These are phyloP conservation scores for Balakata baccata DNA, from an alignment of 345 rosid species.

Conservation along the genomic window DNA sequence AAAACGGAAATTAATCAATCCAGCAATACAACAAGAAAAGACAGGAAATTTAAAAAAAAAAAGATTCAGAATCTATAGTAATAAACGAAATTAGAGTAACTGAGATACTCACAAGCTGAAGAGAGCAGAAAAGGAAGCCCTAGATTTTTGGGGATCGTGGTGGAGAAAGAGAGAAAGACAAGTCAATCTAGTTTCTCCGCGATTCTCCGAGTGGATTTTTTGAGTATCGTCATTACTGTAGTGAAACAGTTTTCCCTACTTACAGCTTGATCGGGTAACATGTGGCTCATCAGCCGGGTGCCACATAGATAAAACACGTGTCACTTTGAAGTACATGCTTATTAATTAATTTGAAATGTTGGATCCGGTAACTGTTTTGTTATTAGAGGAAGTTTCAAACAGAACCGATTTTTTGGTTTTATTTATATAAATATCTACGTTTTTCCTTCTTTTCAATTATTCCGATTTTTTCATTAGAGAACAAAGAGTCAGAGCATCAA, in stretches of 20 bases:
- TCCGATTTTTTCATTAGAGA: too few species aligned
- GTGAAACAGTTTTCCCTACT: not conserved
- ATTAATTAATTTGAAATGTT: too few species aligned
- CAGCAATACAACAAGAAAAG: not conserved
- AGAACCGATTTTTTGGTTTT: too few species aligned
- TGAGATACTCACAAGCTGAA: slow-evolving; percentile 33
- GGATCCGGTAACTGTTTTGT: too few species aligned
- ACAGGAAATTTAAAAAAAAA: not conserved
- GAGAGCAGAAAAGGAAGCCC: slow-evolving; percentile 28
- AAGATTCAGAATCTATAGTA: slow-evolving; percentile 8
- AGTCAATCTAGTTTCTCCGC: slow-evolving; percentile 22
- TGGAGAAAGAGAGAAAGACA: not conserved
- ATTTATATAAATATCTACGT: too few species aligned
- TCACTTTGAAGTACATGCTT: too few species aligned
- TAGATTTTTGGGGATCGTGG: slow-evolving; percentile 29
- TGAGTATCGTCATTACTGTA: not conserved
- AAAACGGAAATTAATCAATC: not conserved
- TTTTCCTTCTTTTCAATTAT: too few species aligned
- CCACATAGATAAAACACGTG: too few species aligned
- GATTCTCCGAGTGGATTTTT: not conserved
- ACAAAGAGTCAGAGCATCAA: too few species aligned
- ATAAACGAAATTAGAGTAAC: slow-evolving; percentile 16
- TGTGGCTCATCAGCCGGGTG: too few species aligned
- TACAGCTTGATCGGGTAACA: too few species aligned
- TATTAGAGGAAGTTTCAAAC: too few species aligned